Base-by-base conservation (phyloP, 2,329 filamentous ascomycete species). In the Elsinoe perseae region DNA sequence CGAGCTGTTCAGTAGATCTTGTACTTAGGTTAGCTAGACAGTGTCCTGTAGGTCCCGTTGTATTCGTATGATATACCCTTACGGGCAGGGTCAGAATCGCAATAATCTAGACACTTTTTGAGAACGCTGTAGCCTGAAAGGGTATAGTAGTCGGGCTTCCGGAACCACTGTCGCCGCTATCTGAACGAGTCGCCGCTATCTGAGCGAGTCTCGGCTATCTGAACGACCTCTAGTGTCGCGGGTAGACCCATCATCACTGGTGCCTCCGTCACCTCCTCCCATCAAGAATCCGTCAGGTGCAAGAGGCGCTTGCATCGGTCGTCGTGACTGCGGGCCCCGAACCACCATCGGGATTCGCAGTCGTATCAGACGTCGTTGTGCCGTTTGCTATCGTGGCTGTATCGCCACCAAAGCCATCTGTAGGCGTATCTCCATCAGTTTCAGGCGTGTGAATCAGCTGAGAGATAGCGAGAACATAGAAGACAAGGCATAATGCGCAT, bases 51-150 rank as follows among this genome's bases (percentile, higher is more conserved):
- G 8, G 40, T 43, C 10, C 40, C 40, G n/a, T 38, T 54, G 56
- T 57, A 57, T 16, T 44, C 44, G 27, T 58, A 58, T 5, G 54
- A 50, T 2, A 58, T 44, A 44, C 46, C 57, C 14, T 56, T 53
- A 18, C 57, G 53, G 23, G 44, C 57, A 8, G 54, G 23, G 28
- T 50, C 55, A 12, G 46, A 34, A 21, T 56, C 57, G 32, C 57
- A 58, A 21, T 50, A 50, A 25, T 50, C 48, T 9, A 58, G 40
- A 18, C 57, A 58, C 5, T 27, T 34, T n/a, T 58, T 54, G 36
- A 58, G 12, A 25, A n/a, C 38, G 2, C 20, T 20, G 36, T 50
- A 55, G 23, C 52, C 46, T 3, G 40, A 43, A 21, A 32, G 38
- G 28, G n/a, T 14, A n/a, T n/a, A 20, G 16, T n/a, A 36, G 14